These are phyloP conservation scores for Aspergillus pseudoglaucus DNA, from an alignment of 2,329 filamentous ascomycete species.

Conservation along the genomic window DNA sequence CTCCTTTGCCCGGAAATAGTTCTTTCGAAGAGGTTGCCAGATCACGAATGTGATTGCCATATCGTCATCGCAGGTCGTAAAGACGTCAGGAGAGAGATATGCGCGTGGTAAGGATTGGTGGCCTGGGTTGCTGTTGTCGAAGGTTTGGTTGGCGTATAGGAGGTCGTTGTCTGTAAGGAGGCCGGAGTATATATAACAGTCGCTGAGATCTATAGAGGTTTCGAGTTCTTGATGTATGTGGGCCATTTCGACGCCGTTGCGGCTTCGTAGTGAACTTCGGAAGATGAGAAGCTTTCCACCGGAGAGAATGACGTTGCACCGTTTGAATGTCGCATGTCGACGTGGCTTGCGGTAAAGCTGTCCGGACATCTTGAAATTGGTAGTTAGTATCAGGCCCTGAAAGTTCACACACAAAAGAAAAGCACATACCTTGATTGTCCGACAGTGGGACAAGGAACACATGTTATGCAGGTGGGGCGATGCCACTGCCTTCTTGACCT, in stretches of 20 bases:
- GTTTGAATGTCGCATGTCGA: conserved; percentile 55
- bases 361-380: conserved; percentile 48
- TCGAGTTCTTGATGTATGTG: conserved; percentile 59
- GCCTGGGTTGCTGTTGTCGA: conserved; percentile 57
- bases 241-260: conserved; percentile 49
- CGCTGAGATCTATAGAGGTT: conserved; percentile 51
- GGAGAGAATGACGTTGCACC: conserved; percentile 55
- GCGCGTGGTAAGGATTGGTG: conserved; percentile 54
- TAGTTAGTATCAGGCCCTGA: conserved; percentile 5
- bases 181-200: conserved; percentile 62
- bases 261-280: conserved; percentile 51
- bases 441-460: conserved; percentile 58
- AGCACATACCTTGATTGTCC: conserved; percentile 46
- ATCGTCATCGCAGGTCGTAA: conserved; percentile 58
- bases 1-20: conserved; percentile 46
- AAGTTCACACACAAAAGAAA: background rate
- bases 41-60: conserved; percentile 63
- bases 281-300: conserved; percentile 58
- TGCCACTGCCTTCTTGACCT: conserved; percentile 58
- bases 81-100: conserved; percentile 52
- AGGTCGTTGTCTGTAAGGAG: conserved; percentile 57
- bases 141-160: conserved; percentile 58
- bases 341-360: conserved; percentile 58
- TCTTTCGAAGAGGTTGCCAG: conserved; percentile 55
- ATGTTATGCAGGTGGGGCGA: conserved; percentile 61